Conservation (phyloP, 306 rosid genomes). For the Rosa chinensis region DNA sequence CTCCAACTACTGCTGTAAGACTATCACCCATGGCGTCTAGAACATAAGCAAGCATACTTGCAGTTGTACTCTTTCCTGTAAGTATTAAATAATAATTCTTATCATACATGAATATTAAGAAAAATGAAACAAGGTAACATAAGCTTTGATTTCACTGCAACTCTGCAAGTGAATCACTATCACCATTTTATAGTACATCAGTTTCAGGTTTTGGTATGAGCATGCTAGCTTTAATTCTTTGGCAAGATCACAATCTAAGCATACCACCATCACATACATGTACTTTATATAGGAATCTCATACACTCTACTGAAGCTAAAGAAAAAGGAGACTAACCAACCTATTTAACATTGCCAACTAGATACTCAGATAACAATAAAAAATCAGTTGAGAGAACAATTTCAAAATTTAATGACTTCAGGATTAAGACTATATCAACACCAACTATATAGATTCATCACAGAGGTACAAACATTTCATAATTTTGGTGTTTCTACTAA, state of each 20-base stretch:
- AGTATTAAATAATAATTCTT: neutral
- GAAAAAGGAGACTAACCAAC: neutral
- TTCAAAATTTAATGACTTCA: neutral
- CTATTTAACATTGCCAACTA: neutral
- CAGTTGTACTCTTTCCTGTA: slow-evolving; percentile 42
- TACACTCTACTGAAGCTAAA: neutral
- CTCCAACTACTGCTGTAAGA: slow-evolving; percentile 35
- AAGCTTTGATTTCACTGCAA: too few species aligned
- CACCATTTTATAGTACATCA: neutral
- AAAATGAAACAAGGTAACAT: neutral
- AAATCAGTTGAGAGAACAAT: neutral
- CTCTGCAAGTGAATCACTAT: neutral
- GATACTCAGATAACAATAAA: neutral
- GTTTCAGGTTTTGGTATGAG: neutral
- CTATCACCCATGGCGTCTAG: slow-evolving; percentile 29
- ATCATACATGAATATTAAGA: neutral
- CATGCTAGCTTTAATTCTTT: neutral
- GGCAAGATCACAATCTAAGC: neutral
- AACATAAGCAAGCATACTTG: slow-evolving; percentile 41
- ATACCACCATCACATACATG: neutral
- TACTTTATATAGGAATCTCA: neutral
- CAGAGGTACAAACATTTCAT: neutral
- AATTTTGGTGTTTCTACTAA: neutral
- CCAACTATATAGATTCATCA: neutral
- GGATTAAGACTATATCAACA: neutral